Conservation (phyloP, 1,284 basidiomycete species). For the Rhizopogon hawkerae region DNA sequence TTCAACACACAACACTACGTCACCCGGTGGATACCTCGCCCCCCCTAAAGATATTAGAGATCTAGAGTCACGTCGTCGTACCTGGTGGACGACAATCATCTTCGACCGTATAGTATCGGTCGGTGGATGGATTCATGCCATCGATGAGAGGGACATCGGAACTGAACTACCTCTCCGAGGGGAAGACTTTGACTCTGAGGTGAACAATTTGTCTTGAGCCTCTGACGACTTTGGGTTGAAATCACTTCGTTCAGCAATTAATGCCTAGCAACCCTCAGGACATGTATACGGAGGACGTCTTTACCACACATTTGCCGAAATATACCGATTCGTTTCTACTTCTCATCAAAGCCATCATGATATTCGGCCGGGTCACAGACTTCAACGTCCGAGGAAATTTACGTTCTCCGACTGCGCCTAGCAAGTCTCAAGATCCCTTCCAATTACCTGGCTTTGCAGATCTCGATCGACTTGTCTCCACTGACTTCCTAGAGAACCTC, state of each 20-base stretch:
- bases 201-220: conserved; percentile 26
- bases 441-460: conserved; percentile 53
- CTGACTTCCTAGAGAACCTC: conserved; percentile 59
- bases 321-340: conserved; percentile 75
- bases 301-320: conserved; percentile 57
- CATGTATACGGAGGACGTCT: conserved; percentile 51
- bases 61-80: conserved; percentile 64
- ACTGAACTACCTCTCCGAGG: conserved; percentile 69
- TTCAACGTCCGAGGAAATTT: conserved; percentile 68
- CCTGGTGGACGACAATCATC: conserved; percentile 82
- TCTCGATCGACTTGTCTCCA: conserved; percentile 57
- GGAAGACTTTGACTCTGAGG: conserved; percentile 66
- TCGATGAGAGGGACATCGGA: conserved; percentile 72
- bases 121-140: conserved; percentile 80
- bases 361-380: conserved; percentile 76
- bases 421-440: conserved; percentile 63
- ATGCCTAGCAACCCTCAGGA: conserved; percentile 67
- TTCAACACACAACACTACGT: conserved; percentile 53
- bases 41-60: conserved; percentile 68
- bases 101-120: conserved; percentile 79
- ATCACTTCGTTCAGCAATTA: conserved; percentile 32
- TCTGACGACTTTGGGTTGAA: conserved; percentile 7
- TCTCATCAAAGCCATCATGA: conserved; percentile 70
- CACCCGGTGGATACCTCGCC: conserved; percentile 68
- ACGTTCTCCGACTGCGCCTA: conserved; percentile 47